phyloP scores from a whole-genome alignment of 768 basidiomycete genomes.

The Leccinum broughii region DNA sequence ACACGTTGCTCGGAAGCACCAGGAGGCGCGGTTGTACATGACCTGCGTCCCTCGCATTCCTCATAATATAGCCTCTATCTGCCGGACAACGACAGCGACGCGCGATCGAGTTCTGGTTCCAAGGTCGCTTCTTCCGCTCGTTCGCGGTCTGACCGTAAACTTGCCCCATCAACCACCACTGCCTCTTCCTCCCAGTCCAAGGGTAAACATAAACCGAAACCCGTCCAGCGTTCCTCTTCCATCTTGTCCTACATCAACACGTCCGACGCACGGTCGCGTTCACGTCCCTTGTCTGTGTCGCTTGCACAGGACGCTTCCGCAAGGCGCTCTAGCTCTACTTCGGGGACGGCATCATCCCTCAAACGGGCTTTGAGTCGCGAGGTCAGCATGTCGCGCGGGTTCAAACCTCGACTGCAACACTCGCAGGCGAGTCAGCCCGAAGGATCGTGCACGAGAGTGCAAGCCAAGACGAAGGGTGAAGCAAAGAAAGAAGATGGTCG shows the following conservation, averaged over 20 bases:
- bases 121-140: background rate
- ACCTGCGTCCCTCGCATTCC: constrained; percentile 38
- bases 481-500: constrained; percentile 6
- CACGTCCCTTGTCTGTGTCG: constrained; percentile 67
- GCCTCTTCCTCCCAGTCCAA: constrained; percentile 14
- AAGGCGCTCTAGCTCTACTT: constrained; percentile 32
- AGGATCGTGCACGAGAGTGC: constrained; percentile 18
- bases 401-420: constrained; percentile 46
- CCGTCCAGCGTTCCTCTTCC: constrained; percentile 28
- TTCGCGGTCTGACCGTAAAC: constrained; percentile 15
- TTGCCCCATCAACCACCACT: constrained; percentile 13
- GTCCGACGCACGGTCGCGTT: constrained; percentile 43
- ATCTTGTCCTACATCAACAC: constrained; percentile 15
- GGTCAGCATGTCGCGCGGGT: constrained; percentile 74
- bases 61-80: no score
- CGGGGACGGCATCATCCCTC: constrained; percentile 41
- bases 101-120: constrained; percentile 14
- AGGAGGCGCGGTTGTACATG: constrained; percentile 62
- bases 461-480: constrained; percentile 10
- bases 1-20: constrained; percentile 22
- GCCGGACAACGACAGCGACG: constrained; percentile 19
- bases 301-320: constrained; percentile 60
- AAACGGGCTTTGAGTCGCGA: constrained; percentile 64
- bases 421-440: constrained; percentile 16
- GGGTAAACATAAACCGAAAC: constrained; percentile 6